Base-by-base conservation (phyloP, 805 yeast genomes). In the Schizosaccharomyces lindneri region DNA sequence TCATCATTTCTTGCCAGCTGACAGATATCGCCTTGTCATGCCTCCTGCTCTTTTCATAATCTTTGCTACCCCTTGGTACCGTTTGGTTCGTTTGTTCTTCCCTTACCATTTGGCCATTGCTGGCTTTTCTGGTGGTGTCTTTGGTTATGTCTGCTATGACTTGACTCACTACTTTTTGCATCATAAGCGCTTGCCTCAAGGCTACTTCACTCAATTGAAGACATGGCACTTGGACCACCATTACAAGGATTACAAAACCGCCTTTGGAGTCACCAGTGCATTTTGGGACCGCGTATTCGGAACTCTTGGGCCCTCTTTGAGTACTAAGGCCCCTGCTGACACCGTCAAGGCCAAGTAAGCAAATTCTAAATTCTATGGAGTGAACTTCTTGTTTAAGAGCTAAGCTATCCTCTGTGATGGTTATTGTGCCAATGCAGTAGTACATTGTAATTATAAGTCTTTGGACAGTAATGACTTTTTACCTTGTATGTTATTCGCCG, bases 1-100 rank as follows among this genome's bases (percentile, higher is more conserved):
- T 61, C 99, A 93, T 72, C 99, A 93, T 73, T 93, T 86, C 72
- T 78, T 93, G 66, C 99, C 99, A 65, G 93, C 94, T 98, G 99
- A 93, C 74, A 80, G 80, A 64, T 76, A 81, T 71, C 81, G 99
- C 70, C 79, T 93, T 68, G 99, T 93, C 46, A 84, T 93, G 85
- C 99, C 99, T 2, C 99, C 99, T 60, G 77, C 97, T 0, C 74
- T 93, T 69, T 83, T 90, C 65, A 65, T 83, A 17, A 72, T 79
- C 2, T 74, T 93, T 65, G 82, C 87, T 60, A 79, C 77, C 48
- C 99, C 99, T 59, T 79, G 93, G 72, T 86, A 85, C 74, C 80
- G 74, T 66, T 71, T 86, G 62, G 93, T 93, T 19, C 93, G 88
- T 69, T 70, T 75, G 4, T 64, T 88, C 6, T 78, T 93, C 67